phyloP scores from a whole-genome alignment of 2,329 filamentous ascomycete species.

The Sporothrix humicola region DNA sequence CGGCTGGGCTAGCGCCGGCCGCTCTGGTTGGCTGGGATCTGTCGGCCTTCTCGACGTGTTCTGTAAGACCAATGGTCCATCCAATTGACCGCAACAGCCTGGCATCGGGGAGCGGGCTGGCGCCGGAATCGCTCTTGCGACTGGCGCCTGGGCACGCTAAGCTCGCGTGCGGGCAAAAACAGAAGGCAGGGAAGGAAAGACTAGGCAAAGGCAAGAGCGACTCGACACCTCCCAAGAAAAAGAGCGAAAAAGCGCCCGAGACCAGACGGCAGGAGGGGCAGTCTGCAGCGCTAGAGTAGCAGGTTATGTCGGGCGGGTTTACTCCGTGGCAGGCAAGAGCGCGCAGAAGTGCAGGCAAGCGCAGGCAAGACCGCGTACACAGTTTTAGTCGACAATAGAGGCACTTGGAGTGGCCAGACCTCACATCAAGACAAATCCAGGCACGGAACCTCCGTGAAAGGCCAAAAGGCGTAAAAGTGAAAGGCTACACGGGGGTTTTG shows the following conservation, averaged over 20 bases:
- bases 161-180: slow-evolving; percentile 18
- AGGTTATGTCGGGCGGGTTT: neutral
- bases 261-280: neutral
- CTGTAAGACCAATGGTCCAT: neutral
- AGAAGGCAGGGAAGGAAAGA: neutral
- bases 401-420: too few species aligned
- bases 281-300: slow-evolving; percentile 1
- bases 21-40: slow-evolving; percentile 21
- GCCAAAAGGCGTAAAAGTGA: neutral
- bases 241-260: slow-evolving; percentile 27
- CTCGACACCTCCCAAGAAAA: neutral
- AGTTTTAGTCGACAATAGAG: too few species aligned
- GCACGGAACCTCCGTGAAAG: slow-evolving; percentile 13
- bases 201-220: neutral
- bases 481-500: neutral
- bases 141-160: slow-evolving; percentile 24
- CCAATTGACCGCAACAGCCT: slow-evolving; percentile 1
- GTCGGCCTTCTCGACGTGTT: slow-evolving; percentile 4
- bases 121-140: slow-evolving; percentile 26
- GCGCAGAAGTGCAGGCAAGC: too few species aligned
- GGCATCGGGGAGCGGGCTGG: slow-evolving; percentile 16
- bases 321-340: neutral
- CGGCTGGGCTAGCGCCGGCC: neutral
- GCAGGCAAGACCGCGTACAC: neutral
- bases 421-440: neutral